A percentile compares a stretch with the other conserved stretches of the same genome.
Evolutionary conservation across 2,329 filamentous ascomycete genomes (phyloP).

Genomic region (Beauveria pseudobassiana): DNA sequence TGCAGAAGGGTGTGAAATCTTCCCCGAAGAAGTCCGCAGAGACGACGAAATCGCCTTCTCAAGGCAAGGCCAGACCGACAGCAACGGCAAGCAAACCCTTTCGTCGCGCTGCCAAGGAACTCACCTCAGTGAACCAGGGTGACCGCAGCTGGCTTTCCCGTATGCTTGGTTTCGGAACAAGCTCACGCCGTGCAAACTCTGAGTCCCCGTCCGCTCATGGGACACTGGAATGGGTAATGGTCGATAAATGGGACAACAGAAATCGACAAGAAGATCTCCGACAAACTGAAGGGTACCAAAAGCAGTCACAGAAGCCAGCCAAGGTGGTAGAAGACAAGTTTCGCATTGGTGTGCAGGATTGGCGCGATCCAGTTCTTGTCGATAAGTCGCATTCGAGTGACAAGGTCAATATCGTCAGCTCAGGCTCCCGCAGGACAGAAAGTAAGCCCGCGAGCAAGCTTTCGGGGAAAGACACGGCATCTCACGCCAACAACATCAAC

Average conservation of each 20-base stretch:
- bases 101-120: constrained; percentile 20
- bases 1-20: constrained; percentile 38
- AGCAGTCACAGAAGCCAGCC: constrained; percentile 20
- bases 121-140: constrained; percentile 13
- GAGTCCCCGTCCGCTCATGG: constrained; percentile 63
- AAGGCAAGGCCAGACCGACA: constrained; percentile 21
- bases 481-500: not conserved
- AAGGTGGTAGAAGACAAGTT: constrained; percentile 51
- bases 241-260: constrained; percentile 60
- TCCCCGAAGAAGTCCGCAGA: constrained; percentile 2
- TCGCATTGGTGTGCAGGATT: constrained; percentile 78
- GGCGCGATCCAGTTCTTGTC: constrained; percentile 63
- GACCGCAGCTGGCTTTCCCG: constrained; percentile 36
- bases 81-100: constrained; percentile 18
- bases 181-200: constrained; percentile 30
- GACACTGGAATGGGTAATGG: constrained; percentile 64
- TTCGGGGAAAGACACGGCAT: not conserved
- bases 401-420: constrained; percentile 10
- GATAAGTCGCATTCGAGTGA: constrained; percentile 19
- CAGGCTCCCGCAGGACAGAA: constrained; percentile 2
- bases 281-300: constrained; percentile 32
- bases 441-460: constrained; percentile 10
- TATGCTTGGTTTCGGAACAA: constrained; percentile 30
- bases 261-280: constrained; percentile 36
- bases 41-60: constrained; percentile 26